These are phyloP conservation scores for Niebla homalea DNA, from an alignment of 495 filamentous ascomycete genomes.

Conservation along the genomic window DNA sequence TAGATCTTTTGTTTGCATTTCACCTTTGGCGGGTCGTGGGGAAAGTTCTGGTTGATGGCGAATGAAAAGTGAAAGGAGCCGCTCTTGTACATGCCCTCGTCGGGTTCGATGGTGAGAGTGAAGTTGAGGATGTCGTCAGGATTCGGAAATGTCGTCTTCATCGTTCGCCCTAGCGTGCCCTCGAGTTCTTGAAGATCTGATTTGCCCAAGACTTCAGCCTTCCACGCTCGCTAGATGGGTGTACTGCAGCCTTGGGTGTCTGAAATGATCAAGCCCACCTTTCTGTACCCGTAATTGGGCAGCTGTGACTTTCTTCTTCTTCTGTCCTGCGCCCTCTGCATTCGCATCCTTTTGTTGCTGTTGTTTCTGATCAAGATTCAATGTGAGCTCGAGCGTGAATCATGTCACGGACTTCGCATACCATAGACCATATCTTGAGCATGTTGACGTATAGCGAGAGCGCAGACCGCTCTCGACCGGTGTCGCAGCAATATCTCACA, in stretches of 20 bases:
- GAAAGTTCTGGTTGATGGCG: conserved; percentile 85
- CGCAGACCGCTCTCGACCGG: no score
- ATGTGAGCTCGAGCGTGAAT: neutral
- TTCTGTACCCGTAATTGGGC: conserved; percentile 93
- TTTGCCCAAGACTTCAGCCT: conserved; percentile 2
- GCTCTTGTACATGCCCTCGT: conserved; percentile 96
- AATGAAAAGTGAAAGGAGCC: conserved; percentile 85
- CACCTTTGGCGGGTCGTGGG: conserved; percentile 95
- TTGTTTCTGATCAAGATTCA: conserved; percentile 50
- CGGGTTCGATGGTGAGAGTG: conserved; percentile 80
- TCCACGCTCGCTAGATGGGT: neutral
- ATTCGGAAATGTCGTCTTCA: conserved; percentile 87
- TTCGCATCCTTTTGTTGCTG: conserved; percentile 89
- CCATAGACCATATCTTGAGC: conserved; percentile 99
- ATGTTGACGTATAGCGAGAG: conserved; percentile 41
- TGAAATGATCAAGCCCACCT: conserved; percentile 39
- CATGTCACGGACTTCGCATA: conserved; percentile 27
- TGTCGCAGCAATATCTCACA: no score
- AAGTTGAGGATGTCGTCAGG: conserved; percentile 96
- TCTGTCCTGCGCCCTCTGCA: conserved; percentile 59
- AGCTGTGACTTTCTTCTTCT: conserved; percentile 97
- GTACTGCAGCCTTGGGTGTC: neutral
- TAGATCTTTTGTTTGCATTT: conserved; percentile 98
- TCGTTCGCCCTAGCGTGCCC: conserved; percentile 65
- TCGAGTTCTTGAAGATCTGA: conserved; percentile 78